Conservation (phyloP, 2,329 filamentous ascomycete genomes). For the Zasmidium angulare region DNA sequence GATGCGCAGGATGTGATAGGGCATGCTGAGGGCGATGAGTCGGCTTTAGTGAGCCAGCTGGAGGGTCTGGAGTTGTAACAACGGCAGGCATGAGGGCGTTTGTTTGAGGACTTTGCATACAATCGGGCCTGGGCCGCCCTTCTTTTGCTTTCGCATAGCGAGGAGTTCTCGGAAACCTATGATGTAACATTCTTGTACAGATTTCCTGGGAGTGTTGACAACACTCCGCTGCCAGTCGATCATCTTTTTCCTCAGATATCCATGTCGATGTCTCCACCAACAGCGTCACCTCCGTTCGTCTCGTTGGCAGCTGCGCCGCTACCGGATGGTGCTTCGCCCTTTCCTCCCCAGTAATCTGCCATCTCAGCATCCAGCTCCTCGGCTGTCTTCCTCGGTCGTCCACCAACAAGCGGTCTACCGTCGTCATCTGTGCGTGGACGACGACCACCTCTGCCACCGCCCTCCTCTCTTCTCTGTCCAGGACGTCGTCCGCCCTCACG, state of each 20-base stretch:
- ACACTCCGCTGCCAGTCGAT: not conserved
- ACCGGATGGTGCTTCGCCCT: conserved; percentile 38
- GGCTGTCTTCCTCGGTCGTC: conserved; percentile 76
- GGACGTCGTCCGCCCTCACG: conserved; percentile 51
- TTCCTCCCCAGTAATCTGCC: conserved; percentile 78
- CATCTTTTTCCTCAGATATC: conserved; percentile 25
- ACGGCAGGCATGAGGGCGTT: not conserved
- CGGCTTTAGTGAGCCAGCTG: conserved; percentile 14
- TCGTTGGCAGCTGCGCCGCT: conserved; percentile 22
- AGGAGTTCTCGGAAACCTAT: not conserved
- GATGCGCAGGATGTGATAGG: conserved; percentile 37
- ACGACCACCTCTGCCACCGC: conserved; percentile 42
- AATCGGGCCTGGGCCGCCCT: not conserved
- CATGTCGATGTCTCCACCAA: conserved; percentile 36
- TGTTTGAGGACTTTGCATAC: conserved; percentile 6
- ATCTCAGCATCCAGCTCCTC: conserved; percentile 95
- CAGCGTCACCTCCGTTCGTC: conserved; percentile 14
- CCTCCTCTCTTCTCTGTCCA: conserved; percentile 45
- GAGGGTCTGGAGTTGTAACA: conserved; percentile 15
- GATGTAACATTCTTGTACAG: not conserved
- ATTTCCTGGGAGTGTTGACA: not conserved
- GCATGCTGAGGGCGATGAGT: conserved; percentile 17
- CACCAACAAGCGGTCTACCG: conserved; percentile 39
- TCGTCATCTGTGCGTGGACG: conserved; percentile 45
- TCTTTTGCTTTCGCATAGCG: not conserved